A percentile compares a stretch with the other conserved stretches of the same genome.
Conservation (phyloP, 108 stramenopile species). For the Cyclostephanos tholiformis region DNA sequence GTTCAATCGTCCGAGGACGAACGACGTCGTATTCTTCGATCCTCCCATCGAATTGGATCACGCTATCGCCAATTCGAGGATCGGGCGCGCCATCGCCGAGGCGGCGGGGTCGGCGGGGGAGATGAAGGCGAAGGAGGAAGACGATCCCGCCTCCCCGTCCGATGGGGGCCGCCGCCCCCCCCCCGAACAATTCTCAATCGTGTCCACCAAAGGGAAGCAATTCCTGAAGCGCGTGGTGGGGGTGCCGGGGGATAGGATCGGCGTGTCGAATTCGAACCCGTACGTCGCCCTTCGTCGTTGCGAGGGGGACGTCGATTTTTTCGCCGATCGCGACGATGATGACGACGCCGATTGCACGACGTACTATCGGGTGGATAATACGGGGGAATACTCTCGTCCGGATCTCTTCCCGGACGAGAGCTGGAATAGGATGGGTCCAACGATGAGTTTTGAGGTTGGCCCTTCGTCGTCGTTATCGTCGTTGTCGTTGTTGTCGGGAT, state of each 20-base stretch:
- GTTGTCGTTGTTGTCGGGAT: no score
- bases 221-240: slow-evolving; percentile 70
- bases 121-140: no score
- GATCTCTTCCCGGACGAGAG: slow-evolving; percentile 54
- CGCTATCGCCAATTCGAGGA: slow-evolving; percentile 43
- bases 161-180: no score
- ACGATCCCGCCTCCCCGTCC: neutral
- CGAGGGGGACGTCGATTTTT: no score
- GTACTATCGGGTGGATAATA: slow-evolving; percentile 52
- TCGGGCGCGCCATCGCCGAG: slow-evolving; percentile 38
- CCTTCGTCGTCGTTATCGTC: no score
- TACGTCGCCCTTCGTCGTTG: slow-evolving; percentile 38
- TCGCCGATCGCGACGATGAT: no score
- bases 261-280: slow-evolving; percentile 54
- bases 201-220: slow-evolving; percentile 58
- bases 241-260: slow-evolving; percentile 55
- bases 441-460: slow-evolving; percentile 14
- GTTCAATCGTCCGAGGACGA: slow-evolving; percentile 36
- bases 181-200: slow-evolving; percentile 22
- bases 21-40: slow-evolving; percentile 70
- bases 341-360: slow-evolving; percentile 20
- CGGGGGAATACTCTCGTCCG: slow-evolving; percentile 53
- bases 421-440: slow-evolving; percentile 58
- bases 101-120: neutral
- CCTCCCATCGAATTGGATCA: slow-evolving; percentile 54